Percentiles rank a stretch among this genome's conserved stretches.
Conservation (phyloP, 2,329 filamentous ascomycete genomes). For the Neurospora crassa region DNA sequence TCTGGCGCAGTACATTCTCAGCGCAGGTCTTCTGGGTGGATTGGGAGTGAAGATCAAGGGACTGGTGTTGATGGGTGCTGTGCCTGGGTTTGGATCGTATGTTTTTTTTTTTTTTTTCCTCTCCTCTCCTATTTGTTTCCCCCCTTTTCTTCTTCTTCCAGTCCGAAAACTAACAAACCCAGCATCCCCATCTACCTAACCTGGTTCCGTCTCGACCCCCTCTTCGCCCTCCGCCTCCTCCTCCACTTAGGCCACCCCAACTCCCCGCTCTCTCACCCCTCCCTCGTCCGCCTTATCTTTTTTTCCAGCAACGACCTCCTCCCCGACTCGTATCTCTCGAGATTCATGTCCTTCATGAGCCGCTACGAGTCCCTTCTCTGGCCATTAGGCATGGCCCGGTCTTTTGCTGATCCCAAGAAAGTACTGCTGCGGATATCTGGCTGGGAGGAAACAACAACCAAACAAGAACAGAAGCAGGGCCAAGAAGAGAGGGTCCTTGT, state of each 20-base stretch:
- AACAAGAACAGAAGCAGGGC: neutral
- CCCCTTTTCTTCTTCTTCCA: no score
- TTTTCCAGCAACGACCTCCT: conserved; percentile 32
- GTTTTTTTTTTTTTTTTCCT: conserved; percentile 15
- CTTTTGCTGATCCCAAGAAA: conserved; percentile 31
- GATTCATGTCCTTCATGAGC: conserved; percentile 33
- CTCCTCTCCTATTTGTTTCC: no score
- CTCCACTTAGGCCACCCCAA: conserved; percentile 39
- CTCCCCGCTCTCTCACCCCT: conserved; percentile 41
- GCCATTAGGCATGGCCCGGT: conserved; percentile 37
- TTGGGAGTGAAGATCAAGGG: conserved; percentile 26
- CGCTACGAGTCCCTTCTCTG: conserved; percentile 44
- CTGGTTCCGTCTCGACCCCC: conserved; percentile 37
- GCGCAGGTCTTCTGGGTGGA: conserved; percentile 14
- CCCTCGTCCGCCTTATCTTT: conserved; percentile 39
- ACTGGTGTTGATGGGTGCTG: conserved; percentile 35
- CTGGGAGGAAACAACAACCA: conserved; percentile 9
- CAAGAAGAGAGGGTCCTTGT: conserved; percentile 26
- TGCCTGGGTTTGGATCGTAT: conserved; percentile 40
- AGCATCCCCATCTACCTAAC: conserved; percentile 33
- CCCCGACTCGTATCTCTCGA: conserved; percentile 27
- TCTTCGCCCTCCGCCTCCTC: conserved; percentile 35
- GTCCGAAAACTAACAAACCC: conserved; percentile 1
- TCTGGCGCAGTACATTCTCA: conserved; percentile 38
- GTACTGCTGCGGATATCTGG: conserved; percentile 29